Conservation (phyloP, 768 basidiomycete species). For the Tylopilus vinaceipallidus region DNA sequence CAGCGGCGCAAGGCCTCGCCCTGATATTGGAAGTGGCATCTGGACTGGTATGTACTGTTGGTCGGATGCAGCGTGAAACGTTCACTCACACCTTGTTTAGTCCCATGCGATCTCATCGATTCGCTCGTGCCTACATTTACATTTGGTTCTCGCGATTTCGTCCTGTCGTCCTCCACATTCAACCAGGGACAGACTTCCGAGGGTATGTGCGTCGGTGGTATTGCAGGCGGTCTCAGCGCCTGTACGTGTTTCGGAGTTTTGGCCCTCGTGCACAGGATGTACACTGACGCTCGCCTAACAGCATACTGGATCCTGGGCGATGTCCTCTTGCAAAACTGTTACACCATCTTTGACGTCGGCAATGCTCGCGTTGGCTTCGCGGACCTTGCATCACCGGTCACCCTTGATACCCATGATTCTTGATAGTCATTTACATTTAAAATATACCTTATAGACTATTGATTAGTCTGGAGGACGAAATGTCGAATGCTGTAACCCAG, state of each 20-base stretch:
- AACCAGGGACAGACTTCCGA: conserved; percentile 40
- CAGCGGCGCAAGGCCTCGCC: conserved; percentile 26
- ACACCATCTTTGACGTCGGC: conserved; percentile 30
- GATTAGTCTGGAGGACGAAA: not conserved
- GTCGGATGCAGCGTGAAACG: not conserved
- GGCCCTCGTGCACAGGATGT: not conserved
- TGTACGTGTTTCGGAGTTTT: conserved; percentile 14
- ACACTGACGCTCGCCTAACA: conserved; percentile 8
- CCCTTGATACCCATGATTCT: not conserved
- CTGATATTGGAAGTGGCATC: conserved; percentile 29
- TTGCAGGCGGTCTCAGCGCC: conserved; percentile 35
- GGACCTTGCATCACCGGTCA: conserved; percentile 20
- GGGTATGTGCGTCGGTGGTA: conserved; percentile 38
- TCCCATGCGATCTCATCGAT: conserved; percentile 32
- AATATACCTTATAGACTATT: not conserved
- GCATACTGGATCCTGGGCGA: conserved; percentile 35
- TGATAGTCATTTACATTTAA: not conserved
- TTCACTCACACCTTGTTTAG: conserved; percentile 11
- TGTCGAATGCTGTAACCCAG: not conserved
- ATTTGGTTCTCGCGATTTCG: conserved; percentile 39
- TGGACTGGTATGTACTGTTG: conserved; percentile 37
- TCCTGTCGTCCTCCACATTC: conserved; percentile 35
- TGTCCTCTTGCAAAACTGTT: conserved; percentile 35
- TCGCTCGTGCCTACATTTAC: conserved; percentile 33
- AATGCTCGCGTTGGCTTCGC: conserved; percentile 43